phyloP scores from a whole-genome alignment of 352 stramenopile genomes.

The Phytophthora fragariae region DNA sequence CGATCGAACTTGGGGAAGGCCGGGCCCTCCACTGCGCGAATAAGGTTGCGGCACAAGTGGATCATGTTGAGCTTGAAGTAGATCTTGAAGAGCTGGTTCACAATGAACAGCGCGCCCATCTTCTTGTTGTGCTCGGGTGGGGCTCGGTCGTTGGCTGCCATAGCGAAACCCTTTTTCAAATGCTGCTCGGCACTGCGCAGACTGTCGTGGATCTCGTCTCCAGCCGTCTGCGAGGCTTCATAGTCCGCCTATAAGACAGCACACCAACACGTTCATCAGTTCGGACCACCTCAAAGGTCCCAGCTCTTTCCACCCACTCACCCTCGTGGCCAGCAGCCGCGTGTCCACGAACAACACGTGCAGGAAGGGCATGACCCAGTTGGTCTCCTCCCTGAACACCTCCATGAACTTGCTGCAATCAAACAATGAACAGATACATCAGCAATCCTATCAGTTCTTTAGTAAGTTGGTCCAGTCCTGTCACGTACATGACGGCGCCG shows the following conservation, averaged over 20 bases:
- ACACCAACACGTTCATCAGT: slow-evolving; percentile 9
- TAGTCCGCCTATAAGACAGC: slow-evolving; percentile 59
- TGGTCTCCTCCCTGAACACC: slow-evolving; percentile 83
- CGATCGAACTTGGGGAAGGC: slow-evolving; percentile 81
- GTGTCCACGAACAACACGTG: slow-evolving; percentile 86
- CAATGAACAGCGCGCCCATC: slow-evolving; percentile 90
- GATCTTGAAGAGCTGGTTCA: slow-evolving; percentile 97
- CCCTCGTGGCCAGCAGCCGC: slow-evolving; percentile 68
- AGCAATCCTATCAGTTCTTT: neutral
- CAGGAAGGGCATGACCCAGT: slow-evolving; percentile 87
- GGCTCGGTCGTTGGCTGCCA: slow-evolving; percentile 86
- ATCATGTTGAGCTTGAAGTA: slow-evolving; percentile 97
- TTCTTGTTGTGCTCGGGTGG: slow-evolving; percentile 87
- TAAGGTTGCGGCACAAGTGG: slow-evolving; percentile 95
- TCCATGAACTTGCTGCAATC: slow-evolving; percentile 86
- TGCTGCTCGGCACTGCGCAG: slow-evolving; percentile 85
- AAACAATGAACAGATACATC: slow-evolving; percentile 1
- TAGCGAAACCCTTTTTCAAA: slow-evolving; percentile 88
- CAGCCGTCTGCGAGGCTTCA: slow-evolving; percentile 65
- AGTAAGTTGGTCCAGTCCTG: neutral
- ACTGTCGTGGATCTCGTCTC: slow-evolving; percentile 82
- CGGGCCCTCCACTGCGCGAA: slow-evolving; percentile 83
- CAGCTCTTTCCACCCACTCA: slow-evolving; percentile 23
- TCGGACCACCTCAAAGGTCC: neutral
- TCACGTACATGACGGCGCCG: slow-evolving; percentile 68